A percentile compares a stretch with the other conserved stretches of the same genome.
These are phyloP conservation scores for Sporothrix brunneoviolacea DNA, from an alignment of 2,329 filamentous ascomycete species.

Conservation along the genomic window DNA sequence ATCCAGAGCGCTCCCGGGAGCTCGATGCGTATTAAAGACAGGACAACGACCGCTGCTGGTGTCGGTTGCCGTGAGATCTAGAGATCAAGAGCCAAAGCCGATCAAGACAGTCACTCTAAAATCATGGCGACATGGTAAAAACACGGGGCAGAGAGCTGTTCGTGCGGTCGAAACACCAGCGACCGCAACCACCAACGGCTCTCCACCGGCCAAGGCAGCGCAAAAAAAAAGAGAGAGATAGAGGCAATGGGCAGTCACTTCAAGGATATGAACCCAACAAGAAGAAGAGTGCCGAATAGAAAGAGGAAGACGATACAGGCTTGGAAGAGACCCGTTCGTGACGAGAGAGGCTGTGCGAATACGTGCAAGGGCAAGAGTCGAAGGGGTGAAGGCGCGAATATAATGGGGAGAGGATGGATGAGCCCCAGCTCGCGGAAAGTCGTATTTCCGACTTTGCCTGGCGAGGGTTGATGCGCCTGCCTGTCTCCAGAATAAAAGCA, in stretches of 20 bases:
- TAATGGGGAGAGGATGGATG: background rate
- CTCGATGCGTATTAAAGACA: background rate
- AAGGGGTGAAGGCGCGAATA: background rate
- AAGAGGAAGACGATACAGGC: too few species aligned
- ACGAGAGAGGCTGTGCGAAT: background rate
- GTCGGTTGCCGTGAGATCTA: background rate
- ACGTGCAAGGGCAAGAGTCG: background rate
- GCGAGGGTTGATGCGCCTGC: background rate
- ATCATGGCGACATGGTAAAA: slow-evolving; percentile 5
- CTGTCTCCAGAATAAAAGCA: background rate
- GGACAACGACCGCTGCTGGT: background rate
- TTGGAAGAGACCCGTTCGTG: too few species aligned
- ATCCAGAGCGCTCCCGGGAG: background rate
- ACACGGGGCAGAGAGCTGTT: background rate
- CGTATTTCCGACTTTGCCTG: slow-evolving; percentile 5
- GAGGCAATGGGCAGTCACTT: too few species aligned
- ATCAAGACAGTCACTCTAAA: slow-evolving; percentile 3
- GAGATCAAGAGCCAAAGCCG: background rate
- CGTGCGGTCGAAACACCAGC: background rate
- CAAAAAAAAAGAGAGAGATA: background rate
- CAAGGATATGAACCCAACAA: too few species aligned
- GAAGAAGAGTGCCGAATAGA: too few species aligned
- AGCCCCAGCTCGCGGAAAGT: slow-evolving; percentile 3
- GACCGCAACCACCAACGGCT: background rate
- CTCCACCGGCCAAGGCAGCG: background rate